Evolutionary conservation across 176 grass and related monocot genomes (phyloP).

Genomic region (Themeda triandra): DNA sequence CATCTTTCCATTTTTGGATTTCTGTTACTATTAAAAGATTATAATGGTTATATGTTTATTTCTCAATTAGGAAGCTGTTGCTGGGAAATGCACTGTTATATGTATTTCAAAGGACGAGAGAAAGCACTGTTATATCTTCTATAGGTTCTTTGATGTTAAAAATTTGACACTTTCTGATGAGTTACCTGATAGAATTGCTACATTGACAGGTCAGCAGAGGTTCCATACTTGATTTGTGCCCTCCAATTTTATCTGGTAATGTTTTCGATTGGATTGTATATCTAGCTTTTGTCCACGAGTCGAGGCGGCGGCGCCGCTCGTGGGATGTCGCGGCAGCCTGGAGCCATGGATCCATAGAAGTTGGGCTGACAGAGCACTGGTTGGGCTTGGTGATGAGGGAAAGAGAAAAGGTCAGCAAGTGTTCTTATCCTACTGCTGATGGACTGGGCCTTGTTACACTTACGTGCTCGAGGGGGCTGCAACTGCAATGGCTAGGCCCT

Average conservation of each 20-base stretch:
- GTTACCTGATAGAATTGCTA: conserved; percentile 58
- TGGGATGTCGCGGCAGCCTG: too few relatives aligned
- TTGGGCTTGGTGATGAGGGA: too few relatives aligned
- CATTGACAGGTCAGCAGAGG: conserved; percentile 34
- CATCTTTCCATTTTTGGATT: background rate
- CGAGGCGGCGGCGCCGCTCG: too few relatives aligned
- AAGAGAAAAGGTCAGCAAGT: too few relatives aligned
- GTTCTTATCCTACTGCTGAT: too few relatives aligned
- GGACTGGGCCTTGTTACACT: too few relatives aligned
- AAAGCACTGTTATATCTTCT: conserved; percentile 85
- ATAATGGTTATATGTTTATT: conserved; percentile 21
- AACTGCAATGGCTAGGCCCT: too few relatives aligned
- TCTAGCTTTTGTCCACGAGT: background rate
- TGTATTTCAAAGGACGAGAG: conserved; percentile 75
- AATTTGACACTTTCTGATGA: conserved; percentile 51
- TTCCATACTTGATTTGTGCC: conserved; percentile 15
- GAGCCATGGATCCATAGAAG: too few relatives aligned
- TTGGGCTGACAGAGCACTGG: too few relatives aligned
- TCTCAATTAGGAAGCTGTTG: conserved; percentile 64
- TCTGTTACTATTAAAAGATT: conserved; percentile 24
- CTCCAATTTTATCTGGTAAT: conserved; percentile 8
- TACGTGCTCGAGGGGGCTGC: too few relatives aligned
- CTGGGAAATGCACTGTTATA: conserved; percentile 83
- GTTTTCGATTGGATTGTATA: conserved; percentile 7
- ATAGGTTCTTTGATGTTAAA: conserved; percentile 68